phyloP scores from a whole-genome alignment of 2,329 filamentous ascomycete species.

The Tolypocladium tundrense region DNA sequence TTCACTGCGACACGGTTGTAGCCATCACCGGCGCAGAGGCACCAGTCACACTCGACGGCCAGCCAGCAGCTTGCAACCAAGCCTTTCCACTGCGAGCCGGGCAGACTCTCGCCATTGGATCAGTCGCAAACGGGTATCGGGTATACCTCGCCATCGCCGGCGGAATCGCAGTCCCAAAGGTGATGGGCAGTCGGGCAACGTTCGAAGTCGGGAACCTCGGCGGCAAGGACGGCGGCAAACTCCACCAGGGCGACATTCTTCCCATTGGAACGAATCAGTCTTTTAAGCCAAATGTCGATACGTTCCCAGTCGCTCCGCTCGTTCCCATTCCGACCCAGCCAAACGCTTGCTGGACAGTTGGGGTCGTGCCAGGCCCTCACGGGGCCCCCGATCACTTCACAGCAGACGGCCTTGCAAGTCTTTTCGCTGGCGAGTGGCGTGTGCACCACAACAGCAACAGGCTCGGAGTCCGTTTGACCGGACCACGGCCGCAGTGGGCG shows the following conservation, averaged over 20 bases:
- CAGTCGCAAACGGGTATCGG: constrained; percentile 17
- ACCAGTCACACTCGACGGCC: constrained; percentile 14
- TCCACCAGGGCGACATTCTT: constrained; percentile 19
- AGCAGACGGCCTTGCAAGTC: constrained; percentile 13
- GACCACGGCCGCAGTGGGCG: constrained; percentile 26
- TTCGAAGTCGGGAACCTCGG: constrained; percentile 23
- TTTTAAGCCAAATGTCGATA: accelerated
- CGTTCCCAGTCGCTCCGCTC: neutral
- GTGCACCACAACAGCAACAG: constrained; percentile 31
- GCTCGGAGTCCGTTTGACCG: constrained; percentile 26
- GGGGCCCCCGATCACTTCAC: constrained; percentile 27
- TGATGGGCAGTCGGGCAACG: constrained; percentile 21
- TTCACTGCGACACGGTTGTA: constrained; percentile 20
- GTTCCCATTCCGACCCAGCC: constrained; percentile 14
- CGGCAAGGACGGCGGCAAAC: constrained; percentile 21
- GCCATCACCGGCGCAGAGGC: constrained; percentile 21
- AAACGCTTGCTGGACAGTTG: constrained; percentile 17
- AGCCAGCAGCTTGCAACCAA: constrained; percentile 9
- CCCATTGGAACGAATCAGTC: constrained; percentile 4
- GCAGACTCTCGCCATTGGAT: constrained; percentile 15
- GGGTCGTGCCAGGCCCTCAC: constrained; percentile 28
- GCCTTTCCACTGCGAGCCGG: constrained; percentile 13
- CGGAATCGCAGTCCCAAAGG: constrained; percentile 21
- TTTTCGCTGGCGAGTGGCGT: constrained; percentile 25
- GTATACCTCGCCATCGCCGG: constrained; percentile 24